phyloP scores from a whole-genome alignment of 331 rosid genomes.

The Cydonia oblonga region DNA sequence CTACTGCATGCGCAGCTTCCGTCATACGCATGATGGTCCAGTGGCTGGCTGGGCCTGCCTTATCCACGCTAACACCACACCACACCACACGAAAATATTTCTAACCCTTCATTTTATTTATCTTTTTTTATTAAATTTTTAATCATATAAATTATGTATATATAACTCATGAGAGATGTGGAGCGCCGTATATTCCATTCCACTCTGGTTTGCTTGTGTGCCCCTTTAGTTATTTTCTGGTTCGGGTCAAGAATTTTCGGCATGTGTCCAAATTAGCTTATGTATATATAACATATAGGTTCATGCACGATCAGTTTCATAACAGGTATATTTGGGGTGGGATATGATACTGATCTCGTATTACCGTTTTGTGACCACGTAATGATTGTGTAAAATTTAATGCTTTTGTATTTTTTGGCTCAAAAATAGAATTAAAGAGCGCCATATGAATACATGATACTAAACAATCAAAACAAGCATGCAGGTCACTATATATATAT shows the following conservation, averaged over 20 bases:
- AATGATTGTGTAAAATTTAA: no score
- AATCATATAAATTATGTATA: no score
- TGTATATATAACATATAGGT: background rate
- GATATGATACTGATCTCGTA: background rate
- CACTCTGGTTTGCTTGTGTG: background rate
- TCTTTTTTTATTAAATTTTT: background rate
- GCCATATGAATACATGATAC: no score
- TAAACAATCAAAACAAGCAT: no score
- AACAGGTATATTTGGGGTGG: background rate
- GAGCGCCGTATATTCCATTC: background rate
- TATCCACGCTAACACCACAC: background rate
- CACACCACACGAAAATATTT: background rate
- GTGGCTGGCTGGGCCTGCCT: background rate
- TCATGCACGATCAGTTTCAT: background rate
- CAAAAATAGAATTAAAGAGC: no score
- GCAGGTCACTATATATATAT: no score
- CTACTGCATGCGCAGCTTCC: background rate
- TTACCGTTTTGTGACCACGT: no score
- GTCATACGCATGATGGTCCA: background rate
- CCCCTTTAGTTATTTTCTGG: background rate
- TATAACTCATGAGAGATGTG: background rate
- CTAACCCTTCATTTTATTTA: no score
- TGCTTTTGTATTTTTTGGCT: no score
- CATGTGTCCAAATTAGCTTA: background rate
- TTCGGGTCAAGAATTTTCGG: background rate